Conservation (phyloP, 345 rosid genomes). For the sweet orange (Citrus sinensis) region DNA sequence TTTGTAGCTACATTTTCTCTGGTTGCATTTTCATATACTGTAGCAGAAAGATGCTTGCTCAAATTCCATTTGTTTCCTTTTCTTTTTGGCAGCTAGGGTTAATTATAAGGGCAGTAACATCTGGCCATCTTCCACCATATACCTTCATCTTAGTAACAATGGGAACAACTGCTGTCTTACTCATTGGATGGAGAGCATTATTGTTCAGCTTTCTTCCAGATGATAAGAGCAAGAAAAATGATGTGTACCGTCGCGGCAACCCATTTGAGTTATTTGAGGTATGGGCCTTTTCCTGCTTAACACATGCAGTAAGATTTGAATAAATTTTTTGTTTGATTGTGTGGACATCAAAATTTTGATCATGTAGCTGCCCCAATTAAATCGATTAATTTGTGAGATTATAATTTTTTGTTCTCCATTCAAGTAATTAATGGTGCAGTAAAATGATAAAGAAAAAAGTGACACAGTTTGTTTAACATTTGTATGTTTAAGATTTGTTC, state of each 20-base stretch:
- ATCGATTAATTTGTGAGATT: background rate
- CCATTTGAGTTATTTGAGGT: constrained; percentile 96
- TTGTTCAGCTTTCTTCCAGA: constrained; percentile 49
- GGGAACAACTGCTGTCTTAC: constrained; percentile 73
- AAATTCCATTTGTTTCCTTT: constrained; percentile 5
- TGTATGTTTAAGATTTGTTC: background rate
- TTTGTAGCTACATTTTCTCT: background rate
- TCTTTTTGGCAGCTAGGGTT: constrained; percentile 52
- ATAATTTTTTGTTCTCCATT: background rate
- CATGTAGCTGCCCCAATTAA: background rate
- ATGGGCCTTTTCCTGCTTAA: constrained; percentile 3
- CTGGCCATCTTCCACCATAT: constrained; percentile 54
- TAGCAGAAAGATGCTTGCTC: background rate
- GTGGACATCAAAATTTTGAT: background rate
- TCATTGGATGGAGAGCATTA: constrained; percentile 70
- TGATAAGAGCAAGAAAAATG: constrained; percentile 58
- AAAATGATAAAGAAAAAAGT: background rate
- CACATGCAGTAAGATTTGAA: background rate
- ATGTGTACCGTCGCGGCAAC: constrained; percentile 64
- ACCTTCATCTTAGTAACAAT: constrained; percentile 58
- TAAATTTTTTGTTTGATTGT: background rate
- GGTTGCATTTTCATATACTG: background rate
- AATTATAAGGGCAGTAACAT: constrained; percentile 46
- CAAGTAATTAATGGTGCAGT: background rate
- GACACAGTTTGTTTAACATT: background rate